Percentiles rank a stretch among this genome's conserved stretches.
Evolutionary conservation across 805 yeast species (phyloP).

Genomic region (Suhomyces sp.): DNA sequence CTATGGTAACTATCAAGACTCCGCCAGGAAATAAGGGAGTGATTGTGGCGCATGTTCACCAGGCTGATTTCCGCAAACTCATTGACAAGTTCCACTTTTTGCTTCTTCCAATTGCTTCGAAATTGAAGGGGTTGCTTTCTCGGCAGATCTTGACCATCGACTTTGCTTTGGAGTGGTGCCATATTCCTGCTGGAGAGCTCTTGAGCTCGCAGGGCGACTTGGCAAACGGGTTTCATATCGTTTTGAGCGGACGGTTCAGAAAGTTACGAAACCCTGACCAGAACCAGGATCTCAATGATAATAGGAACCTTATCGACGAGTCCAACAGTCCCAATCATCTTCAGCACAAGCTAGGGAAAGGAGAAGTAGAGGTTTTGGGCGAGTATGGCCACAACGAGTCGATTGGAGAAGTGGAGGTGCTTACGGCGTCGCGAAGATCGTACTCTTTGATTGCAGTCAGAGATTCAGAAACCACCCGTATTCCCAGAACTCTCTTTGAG

Average conservation of each 20-base stretch:
- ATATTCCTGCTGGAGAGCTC: constrained; percentile 78
- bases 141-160: constrained; percentile 71
- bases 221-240: constrained; percentile 89
- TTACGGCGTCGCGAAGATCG: constrained; percentile 71
- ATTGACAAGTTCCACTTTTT: constrained; percentile 75
- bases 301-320: constrained; percentile 21
- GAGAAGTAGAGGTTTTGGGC: constrained; percentile 43
- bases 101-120: constrained; percentile 73
- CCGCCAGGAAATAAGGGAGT: constrained; percentile 57
- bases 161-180: constrained; percentile 94
- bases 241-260: constrained; percentile 82
- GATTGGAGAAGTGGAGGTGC: constrained; percentile 91
- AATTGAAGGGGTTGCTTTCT: constrained; percentile 64
- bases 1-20: constrained; percentile 70
- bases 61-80: constrained; percentile 57
- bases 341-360: not conserved
- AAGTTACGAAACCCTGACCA: constrained; percentile 39
- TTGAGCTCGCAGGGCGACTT: constrained; percentile 78
- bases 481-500: constrained; percentile 87
- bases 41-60: constrained; percentile 61
- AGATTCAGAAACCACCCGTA: constrained; percentile 90
- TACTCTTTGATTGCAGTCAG: constrained; percentile 79
- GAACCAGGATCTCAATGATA: constrained; percentile 4
- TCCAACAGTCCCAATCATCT: constrained; percentile 4
- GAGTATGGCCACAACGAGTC: constrained; percentile 95